Evolutionary conservation across 1,139 yeast genomes (phyloP), one percentile per base, ranked within the genome.

Genomic region (Zygosaccharomyces sapae): DNA sequence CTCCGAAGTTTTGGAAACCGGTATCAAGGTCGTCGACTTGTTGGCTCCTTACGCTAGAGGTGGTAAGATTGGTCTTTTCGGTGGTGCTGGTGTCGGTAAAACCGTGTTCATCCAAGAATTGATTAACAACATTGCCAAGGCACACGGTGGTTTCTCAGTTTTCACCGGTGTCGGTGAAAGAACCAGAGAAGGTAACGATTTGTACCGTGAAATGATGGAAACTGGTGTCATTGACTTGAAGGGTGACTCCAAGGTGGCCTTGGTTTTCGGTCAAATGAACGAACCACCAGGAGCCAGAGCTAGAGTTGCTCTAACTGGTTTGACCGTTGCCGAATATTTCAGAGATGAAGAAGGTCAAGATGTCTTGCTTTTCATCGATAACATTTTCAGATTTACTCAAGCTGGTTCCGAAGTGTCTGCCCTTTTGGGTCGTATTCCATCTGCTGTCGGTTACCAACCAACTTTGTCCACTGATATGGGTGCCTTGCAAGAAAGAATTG

Each of bases 41-140:
- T 84, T 92, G 67, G 98, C 98, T 64, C 98, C 98, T 66, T 92
- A 92, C 80, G 98, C 98, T 72, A 90, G 97, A 86, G 98, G 98
- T 86, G 98, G 98, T 87, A 92, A 92, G 85, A 92, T 92, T 87
- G 98, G 98, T 83, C 84, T 92, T 72, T 92, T 92, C 86, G 98
- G 98, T 81, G 98, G 98, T 90, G 98, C 98, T 76, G 98, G 98
- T 90, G 98, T 92, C 88, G 98, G 98, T 80, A 92, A 92, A 80
- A 92, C 98, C 75, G 98, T 92, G 60, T 92, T 92, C 78, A 92
- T 92, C 77, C 98, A 92, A 82, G 98, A 92, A 80, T 84, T 92
- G 80, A 92, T 92, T 76, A 90, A 92, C 89, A 92, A 92, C 83
- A 92, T 92, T 71, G 98, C 98, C 74, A 92, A 90, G 83, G 98